These are phyloP conservation scores for Cutaneotrichosporon mucoides DNA, from an alignment of 1,284 basidiomycete genomes.

Conservation along the genomic window DNA sequence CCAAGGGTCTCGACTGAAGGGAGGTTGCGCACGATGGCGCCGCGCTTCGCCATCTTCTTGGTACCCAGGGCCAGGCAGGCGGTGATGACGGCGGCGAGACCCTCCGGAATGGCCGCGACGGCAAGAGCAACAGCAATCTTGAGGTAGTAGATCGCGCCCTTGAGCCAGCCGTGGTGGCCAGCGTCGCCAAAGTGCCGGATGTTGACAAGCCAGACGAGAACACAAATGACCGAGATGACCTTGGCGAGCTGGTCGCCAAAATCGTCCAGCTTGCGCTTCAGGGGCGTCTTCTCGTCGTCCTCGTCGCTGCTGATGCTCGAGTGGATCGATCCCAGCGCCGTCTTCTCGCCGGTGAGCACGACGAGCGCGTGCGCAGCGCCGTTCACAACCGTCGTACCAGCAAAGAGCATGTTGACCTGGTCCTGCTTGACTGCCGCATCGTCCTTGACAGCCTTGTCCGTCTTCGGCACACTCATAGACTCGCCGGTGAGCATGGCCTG, in stretches of 20 bases:
- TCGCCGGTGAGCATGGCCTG: constrained; percentile 94
- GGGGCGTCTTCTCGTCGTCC: constrained; percentile 79
- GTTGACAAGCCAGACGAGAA: constrained; percentile 94
- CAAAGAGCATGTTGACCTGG: constrained; percentile 91
- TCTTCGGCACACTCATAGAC: constrained; percentile 80
- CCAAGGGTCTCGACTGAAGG: constrained; percentile 96
- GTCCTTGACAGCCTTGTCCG: constrained; percentile 62
- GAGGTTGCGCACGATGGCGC: constrained; percentile 90
- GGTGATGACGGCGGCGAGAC: constrained; percentile 91
- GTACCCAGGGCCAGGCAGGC: constrained; percentile 91
- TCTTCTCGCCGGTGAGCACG: constrained; percentile 74
- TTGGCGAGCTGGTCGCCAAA: constrained; percentile 94
- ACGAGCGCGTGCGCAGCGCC: constrained; percentile 80
- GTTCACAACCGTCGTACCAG: constrained; percentile 90
- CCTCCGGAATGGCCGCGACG: constrained; percentile 96
- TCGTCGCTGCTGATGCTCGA: constrained; percentile 63
- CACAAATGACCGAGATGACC: constrained; percentile 90
- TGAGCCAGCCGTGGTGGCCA: constrained; percentile 77
- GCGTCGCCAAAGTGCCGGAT: constrained; percentile 90
- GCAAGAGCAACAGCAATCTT: constrained; percentile 96
- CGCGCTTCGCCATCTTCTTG: constrained; percentile 97
- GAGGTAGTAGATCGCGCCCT: constrained; percentile 94
- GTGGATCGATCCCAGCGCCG: constrained; percentile 93
- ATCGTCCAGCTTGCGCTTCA: constrained; percentile 93
- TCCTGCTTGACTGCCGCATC: constrained; percentile 85